Evolutionary conservation across 129 eudicot species (phyloP), one percentile per base, ranked within the genome.

Genomic region (Chrysanthemum lavandulifolium): DNA sequence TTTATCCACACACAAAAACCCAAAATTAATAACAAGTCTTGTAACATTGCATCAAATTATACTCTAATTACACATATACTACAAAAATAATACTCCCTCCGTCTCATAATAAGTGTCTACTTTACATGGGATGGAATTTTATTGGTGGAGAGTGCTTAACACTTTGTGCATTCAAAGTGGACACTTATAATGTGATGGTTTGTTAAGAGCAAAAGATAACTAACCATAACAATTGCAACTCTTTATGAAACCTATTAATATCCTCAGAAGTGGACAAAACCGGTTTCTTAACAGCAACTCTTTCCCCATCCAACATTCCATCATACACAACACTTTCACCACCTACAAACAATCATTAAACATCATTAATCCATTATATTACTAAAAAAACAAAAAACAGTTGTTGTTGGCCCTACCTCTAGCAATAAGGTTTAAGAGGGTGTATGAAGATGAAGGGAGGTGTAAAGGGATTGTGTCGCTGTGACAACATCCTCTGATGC

Each of bases 281-380:
- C 6, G 97, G 99, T 48, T 90, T 94, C 75, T 88, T 94, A 9
- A 80, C 91, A 54, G 97, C 97, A 68, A 90, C 97, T 73, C 73
- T 88, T 66, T 78, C 71, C 23, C 96, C 99, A 65, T 83, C 84
- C 45, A 94, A 81, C 14, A 65, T 83, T 49, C 83, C 99, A 77
- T 90, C 97, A 73, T 84, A 90, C 51, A 94, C 99, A 65, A 88
- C 85, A 78, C 99, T 94, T 67, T 94, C 99, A 61, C 91, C 89
- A 29, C 99, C 99, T 94, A 84, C 33, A 29, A 19, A 19, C 4
- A 29, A n/a, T 19, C 21, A 19, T 19, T 19, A 76, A 65, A 5
- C 27, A 13, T 31, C 36, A 69, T 68, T 60, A 13, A 14, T 10
- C 16, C 0, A 36, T n/a, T n/a, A n/a, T n/a, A n/a, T n/a, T n/a